Evolutionary conservation across 2,329 filamentous ascomycete species (phyloP).

Genomic region (Mariannaea elegans): DNA sequence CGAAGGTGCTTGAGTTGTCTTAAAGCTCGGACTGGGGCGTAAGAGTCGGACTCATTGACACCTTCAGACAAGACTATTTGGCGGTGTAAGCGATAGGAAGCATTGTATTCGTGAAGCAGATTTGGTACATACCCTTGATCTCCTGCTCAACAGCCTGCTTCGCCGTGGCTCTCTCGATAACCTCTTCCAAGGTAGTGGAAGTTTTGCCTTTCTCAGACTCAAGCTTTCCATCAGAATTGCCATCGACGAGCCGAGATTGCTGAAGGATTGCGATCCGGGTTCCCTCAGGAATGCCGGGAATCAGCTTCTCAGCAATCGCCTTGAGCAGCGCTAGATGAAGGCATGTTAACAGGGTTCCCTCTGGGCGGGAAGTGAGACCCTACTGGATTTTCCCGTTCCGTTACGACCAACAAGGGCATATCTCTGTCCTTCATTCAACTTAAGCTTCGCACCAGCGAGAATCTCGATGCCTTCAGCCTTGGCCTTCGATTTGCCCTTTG

Average conservation of each 20-base stretch:
- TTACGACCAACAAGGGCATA: conserved; percentile 86
- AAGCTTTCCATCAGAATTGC: conserved; percentile 42
- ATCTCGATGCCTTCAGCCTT: conserved; percentile 68
- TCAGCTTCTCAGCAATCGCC: conserved; percentile 79
- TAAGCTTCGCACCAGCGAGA: conserved; percentile 73
- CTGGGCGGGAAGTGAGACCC: conserved; percentile 8
- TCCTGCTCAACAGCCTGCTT: conserved; percentile 67
- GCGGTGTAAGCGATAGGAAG: conserved; percentile 26
- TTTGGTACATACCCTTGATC: conserved; percentile 60
- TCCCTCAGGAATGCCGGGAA: conserved; percentile 76
- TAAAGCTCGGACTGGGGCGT: conserved; percentile 67
- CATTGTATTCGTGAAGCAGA: too few relatives aligned
- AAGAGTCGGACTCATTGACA: conserved; percentile 64
- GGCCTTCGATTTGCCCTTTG: conserved; percentile 60
- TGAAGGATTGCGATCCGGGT: conserved; percentile 74
- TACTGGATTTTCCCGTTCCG: conserved; percentile 84
- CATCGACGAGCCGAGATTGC: conserved; percentile 61
- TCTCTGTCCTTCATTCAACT: conserved; percentile 75
- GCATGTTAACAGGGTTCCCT: too few relatives aligned
- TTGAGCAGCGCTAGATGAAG: conserved; percentile 67
- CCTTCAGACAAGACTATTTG: conserved; percentile 63
- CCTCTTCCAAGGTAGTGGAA: conserved; percentile 69
- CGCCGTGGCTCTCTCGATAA: conserved; percentile 69
- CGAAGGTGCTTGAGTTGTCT: conserved; percentile 70
- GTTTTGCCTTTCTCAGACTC: conserved; percentile 21